Percentiles rank a stretch among this genome's conserved stretches.
These are phyloP conservation scores for Tetradesmus lagerheimii DNA, from an alignment of 139 green algal genomes.

Conservation along the genomic window DNA sequence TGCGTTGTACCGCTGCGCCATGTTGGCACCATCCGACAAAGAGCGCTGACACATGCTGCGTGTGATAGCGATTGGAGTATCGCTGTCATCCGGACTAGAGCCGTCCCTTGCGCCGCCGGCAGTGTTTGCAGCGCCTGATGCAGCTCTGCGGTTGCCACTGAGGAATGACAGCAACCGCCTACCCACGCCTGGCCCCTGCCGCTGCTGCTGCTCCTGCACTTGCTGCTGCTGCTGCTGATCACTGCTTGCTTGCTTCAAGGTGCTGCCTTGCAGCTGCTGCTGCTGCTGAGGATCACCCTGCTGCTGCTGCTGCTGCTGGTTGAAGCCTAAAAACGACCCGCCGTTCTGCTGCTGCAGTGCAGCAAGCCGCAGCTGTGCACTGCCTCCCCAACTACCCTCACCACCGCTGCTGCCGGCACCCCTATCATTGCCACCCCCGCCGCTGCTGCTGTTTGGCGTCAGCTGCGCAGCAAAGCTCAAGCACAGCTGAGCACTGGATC, in stretches of 20 bases:
- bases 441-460: background rate
- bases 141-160: background rate
- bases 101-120: background rate
- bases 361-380: background rate
- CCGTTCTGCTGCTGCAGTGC: background rate
- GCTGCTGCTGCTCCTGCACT: background rate
- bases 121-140: background rate
- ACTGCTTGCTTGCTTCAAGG: background rate
- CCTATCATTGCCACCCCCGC: background rate
- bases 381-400: background rate
- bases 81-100: background rate
- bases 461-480: background rate
- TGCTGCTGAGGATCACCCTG: background rate
- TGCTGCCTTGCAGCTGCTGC: constrained; percentile 2
- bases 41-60: background rate
- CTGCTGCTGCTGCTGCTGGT: background rate
- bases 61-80: background rate
- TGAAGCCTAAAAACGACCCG: background rate
- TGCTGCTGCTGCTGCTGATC: background rate
- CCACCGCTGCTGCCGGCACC: background rate
- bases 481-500: background rate
- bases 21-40: constrained; percentile 15
- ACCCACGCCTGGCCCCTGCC: background rate
- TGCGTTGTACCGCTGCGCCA: constrained; percentile 3
- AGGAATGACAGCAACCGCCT: constrained; percentile 23